Evolutionary conservation across 345 rosid species (phyloP), one percentile per base, ranked within the genome.

Genomic region (Aquilaria sinensis): DNA sequence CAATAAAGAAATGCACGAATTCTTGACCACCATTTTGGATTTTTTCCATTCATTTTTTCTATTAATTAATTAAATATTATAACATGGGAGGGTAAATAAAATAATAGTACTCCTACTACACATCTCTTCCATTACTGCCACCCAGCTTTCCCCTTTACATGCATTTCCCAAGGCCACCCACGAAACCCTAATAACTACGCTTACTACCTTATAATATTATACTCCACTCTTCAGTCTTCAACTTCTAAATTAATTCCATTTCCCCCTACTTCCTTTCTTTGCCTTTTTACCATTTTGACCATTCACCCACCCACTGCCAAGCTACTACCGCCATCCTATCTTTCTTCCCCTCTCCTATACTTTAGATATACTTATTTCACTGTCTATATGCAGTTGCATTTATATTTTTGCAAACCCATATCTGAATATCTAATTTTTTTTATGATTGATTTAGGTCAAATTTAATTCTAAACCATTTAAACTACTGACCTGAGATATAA

Each of bases 61-160:
- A 16, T 51, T 58, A 32, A 34, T 12, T 7, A 54, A 47, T 48
- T 57, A 31, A 53, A 16, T 47, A 31, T 56, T 47, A 56, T 15
- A 4, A 56, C 32, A 56, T 16, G 10, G 43, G 5, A 9, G 43
- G 43, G 5, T 37, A 11, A 29, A 29, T 58, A 16, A 37, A 58
- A 33, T 58, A 53, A 23, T 23, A 23, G 11, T 53, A 23, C 47
- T 58, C 52, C 50, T 54, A 23, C 23, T 23, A 23, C 51, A 47
- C 59, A 59, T 64, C 70, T 67, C 64, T 67, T 60, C 64, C 61
- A 31, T 46, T 47, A 16, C 64, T 66, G 60, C 47, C 78, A 77
- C 88, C 76, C 88, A 69, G 68, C 81, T 85, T 85, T 78, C 91
- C 85, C 71, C 78, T 72, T 77, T 88, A 82, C 91, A 81, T 85